Evolutionary conservation across 2,329 filamentous ascomycete species (phyloP).

Genomic region (Dactylellina leptospora): DNA sequence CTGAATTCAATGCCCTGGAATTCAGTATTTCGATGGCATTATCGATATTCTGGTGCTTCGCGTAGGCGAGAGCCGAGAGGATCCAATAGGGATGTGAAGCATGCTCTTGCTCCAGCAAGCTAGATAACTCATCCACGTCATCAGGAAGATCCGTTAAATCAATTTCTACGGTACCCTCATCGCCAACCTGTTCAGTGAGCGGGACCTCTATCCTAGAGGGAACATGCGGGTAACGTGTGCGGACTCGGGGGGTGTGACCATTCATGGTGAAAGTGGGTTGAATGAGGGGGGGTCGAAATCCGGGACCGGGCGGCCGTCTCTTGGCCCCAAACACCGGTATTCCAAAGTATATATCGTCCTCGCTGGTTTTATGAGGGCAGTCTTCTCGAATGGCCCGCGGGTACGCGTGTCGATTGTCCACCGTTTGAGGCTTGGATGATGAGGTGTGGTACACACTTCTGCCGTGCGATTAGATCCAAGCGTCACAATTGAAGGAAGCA

Average conservation of each 20-base stretch:
- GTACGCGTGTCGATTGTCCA: too few species aligned
- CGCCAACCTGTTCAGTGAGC: constrained; percentile 67
- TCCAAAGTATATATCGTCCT: background rate
- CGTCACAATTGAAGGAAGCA: too few species aligned
- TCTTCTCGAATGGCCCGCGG: too few species aligned
- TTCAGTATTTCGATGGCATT: constrained; percentile 74
- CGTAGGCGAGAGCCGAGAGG: constrained; percentile 95
- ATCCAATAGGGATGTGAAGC: constrained; percentile 95
- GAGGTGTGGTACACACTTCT: too few species aligned
- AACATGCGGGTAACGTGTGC: constrained; percentile 71
- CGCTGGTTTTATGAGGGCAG: too few species aligned
- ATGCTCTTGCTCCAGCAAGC: constrained; percentile 90
- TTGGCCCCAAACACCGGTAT: too few species aligned
- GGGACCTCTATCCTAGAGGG: constrained; percentile 62
- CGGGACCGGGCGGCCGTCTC: background rate
- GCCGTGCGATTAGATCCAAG: too few species aligned
- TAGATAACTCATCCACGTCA: constrained; percentile 93
- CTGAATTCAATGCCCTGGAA: constrained; percentile 75
- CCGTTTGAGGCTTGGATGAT: too few species aligned
- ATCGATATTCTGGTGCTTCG: constrained; percentile 92
- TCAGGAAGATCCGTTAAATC: constrained; percentile 90
- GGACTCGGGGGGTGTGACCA: constrained; percentile 20
- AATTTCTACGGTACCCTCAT: constrained; percentile 78
- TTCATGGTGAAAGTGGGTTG: constrained; percentile 29
- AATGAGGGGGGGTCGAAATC: background rate